Base-by-base conservation (phyloP, 768 basidiomycete genomes). In the Rhizopogon roseolus region DNA sequence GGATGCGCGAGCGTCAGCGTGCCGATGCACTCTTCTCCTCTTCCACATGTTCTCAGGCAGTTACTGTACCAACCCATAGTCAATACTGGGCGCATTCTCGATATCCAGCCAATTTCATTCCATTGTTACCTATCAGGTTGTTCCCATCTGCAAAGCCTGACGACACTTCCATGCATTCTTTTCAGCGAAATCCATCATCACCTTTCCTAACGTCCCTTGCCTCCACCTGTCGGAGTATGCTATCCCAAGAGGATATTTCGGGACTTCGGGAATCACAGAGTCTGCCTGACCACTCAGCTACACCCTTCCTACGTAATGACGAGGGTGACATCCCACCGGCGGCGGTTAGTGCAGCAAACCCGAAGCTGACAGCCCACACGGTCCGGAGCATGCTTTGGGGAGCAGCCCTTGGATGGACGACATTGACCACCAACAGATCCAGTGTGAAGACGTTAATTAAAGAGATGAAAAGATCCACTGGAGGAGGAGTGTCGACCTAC, bases 361-460 rank as follows among this genome's bases (percentile, higher is more conserved):
- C 80, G 1, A 78, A 78, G 29, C 70, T 90, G 32, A 92, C 91
- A 0, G 79, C 78, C 8, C 92, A 94, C 65, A 94, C 93, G 0
- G 79, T 89, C 8, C 76, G 81, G 53, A 89, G 86, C 51, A 73
- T 93, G 72, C 70, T 84, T 17, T 81, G 79, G 63, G 93, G 92
- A 14, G 81, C 86, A 0, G 70, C 70, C 38, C 70, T 79, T 27
- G 84, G 85, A 0, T 86, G 88, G 88, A 94, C 93, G 57, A 91
- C 89, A n/a, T 71, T 95, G 45, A 94, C 92, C 4, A 90, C 90
- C 8, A 95, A 96, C 60, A 76, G 81, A 58, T 78, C 85, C 29
- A 91, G 91, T 59, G 81, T 93, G 25, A 84, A 79, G 62, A 84
- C 84, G 22, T 73, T 94, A n/a, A 56, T 93, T 55, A 75, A 82